Evolutionary conservation across 129 eudicot genomes (phyloP), one percentile per base, ranked within the genome.

Genomic region (Flaveria sonorensis): DNA sequence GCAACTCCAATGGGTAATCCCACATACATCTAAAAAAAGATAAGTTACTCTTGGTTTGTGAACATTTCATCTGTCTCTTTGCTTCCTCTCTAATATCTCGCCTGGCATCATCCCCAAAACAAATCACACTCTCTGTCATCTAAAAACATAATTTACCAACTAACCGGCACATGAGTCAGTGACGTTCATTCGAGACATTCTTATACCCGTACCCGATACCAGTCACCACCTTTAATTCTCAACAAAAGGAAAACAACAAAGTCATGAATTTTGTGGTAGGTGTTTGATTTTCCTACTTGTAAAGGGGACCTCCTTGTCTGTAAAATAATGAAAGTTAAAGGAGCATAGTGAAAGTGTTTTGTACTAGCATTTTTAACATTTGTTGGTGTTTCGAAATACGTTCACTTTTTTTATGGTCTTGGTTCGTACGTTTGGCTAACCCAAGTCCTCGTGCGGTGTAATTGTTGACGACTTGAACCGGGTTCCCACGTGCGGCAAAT

Each of bases 361-460:
- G 56, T 68, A 2, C 2, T 52, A 21, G 68, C 46, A 68, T 78
- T 24, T 45, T 53, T 55, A 69, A 71, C 61, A 43, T 56, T 69
- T 42, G 83, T 72, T 48, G 52, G 84, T 43, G 79, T 73, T 80
- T 55, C 84, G 75, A 74, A 75, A 80, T 67, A 66, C 74, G 26
- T 79, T 74, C 62, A 66, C 75, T 80, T 80, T 74, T 66, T 67
- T 42, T 8, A 45, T 65, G 53, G 71, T 59, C 63, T 80, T 57
- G 84, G 80, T 80, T 74, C 84, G 80, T 80, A 80, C 79, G 76
- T 59, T 59, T 57, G 70, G 70, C 63, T 26, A 18, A 73, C 21
- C 79, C 53, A 75, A 67, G 75, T 73, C 84, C 84, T 80, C 84
- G 84, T 80, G 84, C 75, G 80, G 71, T 70, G 79, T 62, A 67